phyloP scores from a whole-genome alignment of 148 eudicot species.

The Rheum nobile region DNA sequence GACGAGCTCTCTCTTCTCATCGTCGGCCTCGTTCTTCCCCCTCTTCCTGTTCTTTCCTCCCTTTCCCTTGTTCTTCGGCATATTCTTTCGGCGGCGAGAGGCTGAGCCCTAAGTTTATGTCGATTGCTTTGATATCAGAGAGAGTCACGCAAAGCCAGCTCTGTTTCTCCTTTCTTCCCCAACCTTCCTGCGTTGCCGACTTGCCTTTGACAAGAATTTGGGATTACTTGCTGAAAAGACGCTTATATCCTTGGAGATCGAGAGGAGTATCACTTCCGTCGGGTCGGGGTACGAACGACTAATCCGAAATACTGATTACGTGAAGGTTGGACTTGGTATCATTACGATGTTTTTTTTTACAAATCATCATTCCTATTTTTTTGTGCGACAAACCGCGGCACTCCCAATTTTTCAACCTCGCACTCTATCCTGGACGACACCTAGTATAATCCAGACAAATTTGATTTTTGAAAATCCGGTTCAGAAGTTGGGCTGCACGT shows the following conservation, averaged over 20 bases:
- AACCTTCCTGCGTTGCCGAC: neutral
- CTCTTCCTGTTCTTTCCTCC: constrained; percentile 34
- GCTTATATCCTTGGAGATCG: neutral
- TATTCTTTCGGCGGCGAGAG: neutral
- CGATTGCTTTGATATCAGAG: neutral
- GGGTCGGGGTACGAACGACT: no score
- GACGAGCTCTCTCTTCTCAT: constrained; percentile 63
- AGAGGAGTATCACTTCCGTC: neutral
- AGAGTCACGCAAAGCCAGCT: neutral
- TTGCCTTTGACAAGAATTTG: neutral
- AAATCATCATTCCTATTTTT: no score
- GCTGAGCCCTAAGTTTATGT: neutral
- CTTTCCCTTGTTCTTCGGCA: constrained; percentile 98
- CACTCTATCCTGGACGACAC: no score
- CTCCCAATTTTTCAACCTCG: no score
- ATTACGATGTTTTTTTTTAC: no score
- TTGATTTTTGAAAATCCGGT: no score
- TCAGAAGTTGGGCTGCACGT: no score
- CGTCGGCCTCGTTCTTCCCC: constrained; percentile 9
- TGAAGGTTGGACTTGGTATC: no score
- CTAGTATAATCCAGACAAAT: no score
- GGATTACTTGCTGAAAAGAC: neutral
- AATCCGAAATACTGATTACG: no score
- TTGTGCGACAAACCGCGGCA: no score
- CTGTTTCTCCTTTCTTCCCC: neutral